Conservation (phyloP, 805 yeast genomes). For the Myxozyma geophila region DNA sequence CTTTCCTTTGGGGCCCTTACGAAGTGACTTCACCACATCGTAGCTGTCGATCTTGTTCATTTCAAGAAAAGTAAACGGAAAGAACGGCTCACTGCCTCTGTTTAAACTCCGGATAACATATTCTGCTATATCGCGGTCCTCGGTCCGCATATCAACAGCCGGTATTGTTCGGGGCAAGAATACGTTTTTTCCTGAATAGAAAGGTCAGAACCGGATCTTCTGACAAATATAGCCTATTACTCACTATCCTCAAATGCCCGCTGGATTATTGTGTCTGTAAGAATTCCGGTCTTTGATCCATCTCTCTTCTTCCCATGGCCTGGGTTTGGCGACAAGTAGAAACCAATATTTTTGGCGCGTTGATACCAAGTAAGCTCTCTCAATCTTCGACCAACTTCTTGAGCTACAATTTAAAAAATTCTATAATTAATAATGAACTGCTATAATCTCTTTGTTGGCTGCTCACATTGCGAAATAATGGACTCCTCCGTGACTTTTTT, state of each 20-base stretch:
- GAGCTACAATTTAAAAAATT: neutral
- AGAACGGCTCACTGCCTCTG: neutral
- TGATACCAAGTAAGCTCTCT: slow-evolving; percentile 2
- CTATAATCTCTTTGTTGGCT: neutral
- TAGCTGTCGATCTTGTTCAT: slow-evolving; percentile 7
- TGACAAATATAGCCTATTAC: neutral
- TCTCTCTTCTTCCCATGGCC: slow-evolving; percentile 6
- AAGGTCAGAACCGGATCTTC: neutral
- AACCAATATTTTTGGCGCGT: slow-evolving; percentile 7
- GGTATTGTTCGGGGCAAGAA: slow-evolving; percentile 9
- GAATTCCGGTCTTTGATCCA: slow-evolving; percentile 2
- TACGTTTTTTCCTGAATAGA: neutral
- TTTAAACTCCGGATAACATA: neutral
- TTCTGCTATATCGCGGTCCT: neutral
- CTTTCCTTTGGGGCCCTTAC: neutral
- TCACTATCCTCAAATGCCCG: slow-evolving; percentile 7
- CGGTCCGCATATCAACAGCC: neutral
- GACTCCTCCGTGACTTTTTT: neutral
- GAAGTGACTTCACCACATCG: neutral
- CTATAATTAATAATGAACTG: neutral
- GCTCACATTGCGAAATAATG: slow-evolving; percentile 8
- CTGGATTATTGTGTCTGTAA: slow-evolving; percentile 5
- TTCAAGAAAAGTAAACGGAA: slow-evolving; percentile 1
- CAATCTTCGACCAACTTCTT: neutral
- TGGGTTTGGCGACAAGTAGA: slow-evolving; percentile 6